Conservation (phyloP, 495 filamentous ascomycete genomes). For the Aspergillus ellipticus region DNA sequence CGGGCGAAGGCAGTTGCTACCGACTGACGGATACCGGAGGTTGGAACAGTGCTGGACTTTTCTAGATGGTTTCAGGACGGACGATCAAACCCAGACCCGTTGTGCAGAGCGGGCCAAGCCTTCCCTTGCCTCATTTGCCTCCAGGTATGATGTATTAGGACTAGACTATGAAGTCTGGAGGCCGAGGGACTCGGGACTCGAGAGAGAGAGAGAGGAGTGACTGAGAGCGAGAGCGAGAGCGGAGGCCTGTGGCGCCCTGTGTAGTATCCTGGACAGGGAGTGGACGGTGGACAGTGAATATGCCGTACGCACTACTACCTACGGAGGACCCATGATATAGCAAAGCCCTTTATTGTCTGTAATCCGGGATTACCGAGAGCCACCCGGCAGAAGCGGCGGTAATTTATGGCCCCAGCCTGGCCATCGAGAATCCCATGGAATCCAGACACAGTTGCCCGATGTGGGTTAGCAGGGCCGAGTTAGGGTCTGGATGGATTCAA, state of each 20-base stretch:
- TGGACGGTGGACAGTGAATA: no score
- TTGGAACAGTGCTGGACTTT: constrained; percentile 15
- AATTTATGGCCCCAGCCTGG: constrained; percentile 3
- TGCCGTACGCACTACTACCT: no score
- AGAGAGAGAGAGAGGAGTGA: no score
- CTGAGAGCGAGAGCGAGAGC: no score
- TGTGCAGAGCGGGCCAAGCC: constrained; percentile 1
- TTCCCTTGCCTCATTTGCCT: not conserved
- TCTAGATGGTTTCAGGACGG: constrained; percentile 41
- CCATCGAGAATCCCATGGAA: constrained; percentile 5
- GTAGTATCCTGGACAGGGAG: no score
- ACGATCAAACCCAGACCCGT: constrained; percentile 32
- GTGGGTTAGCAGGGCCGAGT: not conserved
- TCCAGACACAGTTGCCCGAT: constrained; percentile 8
- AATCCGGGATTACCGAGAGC: not conserved
- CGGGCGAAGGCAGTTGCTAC: no score
- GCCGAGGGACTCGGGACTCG: no score
- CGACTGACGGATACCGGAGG: constrained; percentile 10
- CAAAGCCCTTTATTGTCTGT: no score
- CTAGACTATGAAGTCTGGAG: no score
- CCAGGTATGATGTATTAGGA: no score
- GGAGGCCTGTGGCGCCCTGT: no score
- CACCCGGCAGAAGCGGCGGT: not conserved
- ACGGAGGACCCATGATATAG: no score
- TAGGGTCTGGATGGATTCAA: constrained; percentile 4